Percentiles rank a stretch among this genome's conserved stretches.
phyloP scores from a whole-genome alignment of 2,329 filamentous ascomycete genomes.

The Penicillium sp. region DNA sequence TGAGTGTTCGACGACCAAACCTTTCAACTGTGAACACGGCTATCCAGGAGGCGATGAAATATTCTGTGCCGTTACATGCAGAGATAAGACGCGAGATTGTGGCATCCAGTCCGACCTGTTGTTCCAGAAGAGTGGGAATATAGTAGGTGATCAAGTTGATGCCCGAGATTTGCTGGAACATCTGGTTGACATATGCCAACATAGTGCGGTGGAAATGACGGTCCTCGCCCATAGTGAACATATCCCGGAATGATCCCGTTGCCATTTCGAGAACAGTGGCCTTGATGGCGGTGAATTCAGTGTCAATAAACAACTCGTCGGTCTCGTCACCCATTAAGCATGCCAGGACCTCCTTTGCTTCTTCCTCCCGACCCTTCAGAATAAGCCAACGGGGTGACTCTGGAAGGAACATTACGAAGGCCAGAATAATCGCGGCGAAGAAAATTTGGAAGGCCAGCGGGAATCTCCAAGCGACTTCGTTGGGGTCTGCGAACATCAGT shows the following conservation, averaged over 20 bases:
- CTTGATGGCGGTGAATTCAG: slow-evolving; percentile 46
- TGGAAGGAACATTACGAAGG: background rate
- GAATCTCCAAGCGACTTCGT: background rate
- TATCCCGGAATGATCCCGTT: slow-evolving; percentile 47
- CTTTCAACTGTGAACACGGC: slow-evolving; percentile 37
- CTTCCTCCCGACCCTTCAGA: background rate
- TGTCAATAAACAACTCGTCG: slow-evolving; percentile 39
- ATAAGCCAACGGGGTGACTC: background rate
- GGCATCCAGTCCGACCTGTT: background rate
- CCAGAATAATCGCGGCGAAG: background rate
- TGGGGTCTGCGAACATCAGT: background rate
- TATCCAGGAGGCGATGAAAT: background rate
- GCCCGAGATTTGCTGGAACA: background rate
- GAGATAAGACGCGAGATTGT: background rate
- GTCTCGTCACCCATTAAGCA: slow-evolving; percentile 42
- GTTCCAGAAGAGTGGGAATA: background rate
- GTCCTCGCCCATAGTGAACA: slow-evolving; percentile 27
- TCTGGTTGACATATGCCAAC: background rate
- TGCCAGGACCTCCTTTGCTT: slow-evolving; percentile 34
- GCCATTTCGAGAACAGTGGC: slow-evolving; percentile 45
- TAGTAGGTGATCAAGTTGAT: background rate
- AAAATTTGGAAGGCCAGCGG: background rate
- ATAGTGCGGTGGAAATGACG: background rate
- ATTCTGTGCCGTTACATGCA: background rate
- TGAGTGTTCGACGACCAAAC: slow-evolving; percentile 42